Evolutionary conservation across 2,329 filamentous ascomycete genomes (phyloP).

Genomic region (Phialophora tarda): DNA sequence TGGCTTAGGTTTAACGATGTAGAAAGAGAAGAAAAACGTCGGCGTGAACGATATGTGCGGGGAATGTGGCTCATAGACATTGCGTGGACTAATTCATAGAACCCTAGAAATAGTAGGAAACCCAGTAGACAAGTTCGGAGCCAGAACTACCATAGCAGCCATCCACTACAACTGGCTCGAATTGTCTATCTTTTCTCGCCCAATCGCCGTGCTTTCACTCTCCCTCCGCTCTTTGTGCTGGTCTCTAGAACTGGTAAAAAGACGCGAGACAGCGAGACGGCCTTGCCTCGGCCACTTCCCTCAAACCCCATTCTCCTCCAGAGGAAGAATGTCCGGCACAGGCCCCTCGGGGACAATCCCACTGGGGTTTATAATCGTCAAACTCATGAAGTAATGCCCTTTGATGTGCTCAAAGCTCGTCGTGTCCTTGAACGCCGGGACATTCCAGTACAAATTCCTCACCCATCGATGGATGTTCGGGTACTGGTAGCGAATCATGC

Average conservation of each 20-base stretch:
- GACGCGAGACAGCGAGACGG: background rate
- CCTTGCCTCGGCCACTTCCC: background rate
- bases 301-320: slow-evolving; percentile 21
- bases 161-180: background rate
- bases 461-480: slow-evolving; percentile 54
- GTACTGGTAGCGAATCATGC: slow-evolving; percentile 66
- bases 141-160: background rate
- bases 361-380: slow-evolving; percentile 22
- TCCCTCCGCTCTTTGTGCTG: background rate
- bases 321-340: slow-evolving; percentile 27
- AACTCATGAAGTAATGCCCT: slow-evolving; percentile 29
- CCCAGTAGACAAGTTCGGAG: background rate
- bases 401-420: slow-evolving; percentile 47
- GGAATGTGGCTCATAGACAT: background rate
- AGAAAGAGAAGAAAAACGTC: background rate
- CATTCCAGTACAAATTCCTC: slow-evolving; percentile 52
- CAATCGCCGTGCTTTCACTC: background rate
- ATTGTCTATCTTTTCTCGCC: background rate
- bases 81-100: background rate
- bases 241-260: background rate
- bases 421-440: slow-evolving; percentile 50
- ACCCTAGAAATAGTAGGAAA: background rate
- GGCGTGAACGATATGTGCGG: background rate
- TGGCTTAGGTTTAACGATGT: background rate
- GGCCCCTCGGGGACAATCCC: slow-evolving; percentile 33